Conservation (phyloP, 2,329 filamentous ascomycete species). For the Aplosporella prunicola region DNA sequence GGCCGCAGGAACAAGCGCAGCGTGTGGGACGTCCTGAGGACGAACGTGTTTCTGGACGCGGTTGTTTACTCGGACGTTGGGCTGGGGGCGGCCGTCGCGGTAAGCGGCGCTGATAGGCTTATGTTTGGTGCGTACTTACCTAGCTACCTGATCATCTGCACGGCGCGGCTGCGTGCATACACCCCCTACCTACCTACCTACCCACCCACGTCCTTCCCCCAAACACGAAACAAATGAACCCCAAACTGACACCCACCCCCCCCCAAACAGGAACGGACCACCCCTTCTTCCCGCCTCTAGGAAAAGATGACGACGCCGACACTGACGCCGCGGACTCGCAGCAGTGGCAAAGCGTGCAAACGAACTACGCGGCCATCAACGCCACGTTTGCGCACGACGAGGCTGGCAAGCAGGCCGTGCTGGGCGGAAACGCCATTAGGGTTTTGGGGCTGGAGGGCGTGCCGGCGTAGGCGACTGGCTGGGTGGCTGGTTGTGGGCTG, state of each 20-base stretch:
- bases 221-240: no score
- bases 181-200: no score
- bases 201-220: no score
- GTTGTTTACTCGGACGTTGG: slow-evolving; percentile 74
- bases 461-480: no score
- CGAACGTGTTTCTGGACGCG: slow-evolving; percentile 80
- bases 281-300: slow-evolving; percentile 73
- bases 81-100: slow-evolving; percentile 59
- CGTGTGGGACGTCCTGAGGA: slow-evolving; percentile 56
- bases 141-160: no score
- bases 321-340: no score
- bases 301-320: slow-evolving; percentile 48
- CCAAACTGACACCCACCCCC: slow-evolving; percentile 10
- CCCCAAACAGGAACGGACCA: slow-evolving; percentile 61
- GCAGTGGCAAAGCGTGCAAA: slow-evolving; percentile 61
- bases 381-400: slow-evolving; percentile 40
- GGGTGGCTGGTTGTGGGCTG: no score
- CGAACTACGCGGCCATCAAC: slow-evolving; percentile 48
- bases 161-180: no score
- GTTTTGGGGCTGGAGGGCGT: slow-evolving; percentile 36
- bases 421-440: slow-evolving; percentile 51
- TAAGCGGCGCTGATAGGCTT: slow-evolving; percentile 57
- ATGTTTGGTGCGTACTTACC: slow-evolving; percentile 55
- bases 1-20: slow-evolving; percentile 49
- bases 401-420: slow-evolving; percentile 41